Conservation (phyloP, 2,329 filamentous ascomycete species). For the Epichloe festucae region DNA sequence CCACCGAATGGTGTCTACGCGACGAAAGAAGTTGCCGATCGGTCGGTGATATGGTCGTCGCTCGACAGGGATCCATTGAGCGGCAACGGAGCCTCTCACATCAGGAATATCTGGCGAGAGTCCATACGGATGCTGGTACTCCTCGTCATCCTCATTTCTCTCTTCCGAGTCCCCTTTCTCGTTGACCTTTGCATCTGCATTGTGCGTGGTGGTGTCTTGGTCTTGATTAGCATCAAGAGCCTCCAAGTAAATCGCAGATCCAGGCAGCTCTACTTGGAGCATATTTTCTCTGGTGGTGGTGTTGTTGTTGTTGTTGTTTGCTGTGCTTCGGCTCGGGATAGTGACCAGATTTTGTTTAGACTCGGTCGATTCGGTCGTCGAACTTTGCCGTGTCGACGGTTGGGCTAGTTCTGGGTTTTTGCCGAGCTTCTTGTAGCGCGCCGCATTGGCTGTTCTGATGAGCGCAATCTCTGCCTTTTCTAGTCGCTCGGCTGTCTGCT, state of each 20-base stretch:
- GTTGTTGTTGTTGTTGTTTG: neutral
- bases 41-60: slow-evolving; percentile 61
- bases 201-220: neutral
- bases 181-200: neutral
- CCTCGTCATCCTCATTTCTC: slow-evolving; percentile 14
- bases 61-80: slow-evolving; percentile 60
- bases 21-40: slow-evolving; percentile 61
- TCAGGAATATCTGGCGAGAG: slow-evolving; percentile 23
- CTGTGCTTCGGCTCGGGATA: neutral
- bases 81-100: slow-evolving; percentile 42
- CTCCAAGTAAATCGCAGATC: slow-evolving; percentile 1
- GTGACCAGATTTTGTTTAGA: slow-evolving; percentile 5
- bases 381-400: neutral
- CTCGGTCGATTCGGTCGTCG: neutral
- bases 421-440: slow-evolving; percentile 38
- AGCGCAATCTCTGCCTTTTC: slow-evolving; percentile 81
- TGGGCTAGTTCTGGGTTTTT: neutral
- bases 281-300: neutral
- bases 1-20: slow-evolving; percentile 93
- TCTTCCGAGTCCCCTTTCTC: neutral
- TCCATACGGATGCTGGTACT: slow-evolving; percentile 25
- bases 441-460: slow-evolving; percentile 64
- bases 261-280: slow-evolving; percentile 6
- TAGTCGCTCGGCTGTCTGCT: slow-evolving; percentile 66
- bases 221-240: neutral